A percentile compares a stretch with the other conserved stretches of the same genome.
phyloP scores from a whole-genome alignment of 495 filamentous ascomycete genomes.

The Hypomontagnella submonticulosa region DNA sequence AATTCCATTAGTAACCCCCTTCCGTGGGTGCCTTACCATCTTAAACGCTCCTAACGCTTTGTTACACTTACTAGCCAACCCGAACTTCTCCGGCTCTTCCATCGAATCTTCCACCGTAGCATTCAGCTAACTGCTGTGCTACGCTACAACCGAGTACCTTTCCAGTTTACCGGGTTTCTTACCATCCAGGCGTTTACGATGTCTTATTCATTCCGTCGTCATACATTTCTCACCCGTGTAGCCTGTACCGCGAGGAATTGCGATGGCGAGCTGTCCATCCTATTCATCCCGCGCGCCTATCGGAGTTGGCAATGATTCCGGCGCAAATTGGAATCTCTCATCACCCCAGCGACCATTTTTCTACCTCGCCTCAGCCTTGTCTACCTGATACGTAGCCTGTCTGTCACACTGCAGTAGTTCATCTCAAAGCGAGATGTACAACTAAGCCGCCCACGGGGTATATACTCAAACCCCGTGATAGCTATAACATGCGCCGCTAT shows the following conservation, averaged over 20 bases:
- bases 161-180: slow-evolving; percentile 41
- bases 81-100: slow-evolving; percentile 41
- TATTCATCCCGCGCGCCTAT: slow-evolving; percentile 34
- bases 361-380: slow-evolving; percentile 36
- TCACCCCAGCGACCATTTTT: slow-evolving; percentile 9
- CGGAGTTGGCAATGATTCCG: slow-evolving; percentile 14
- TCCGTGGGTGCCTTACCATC: slow-evolving; percentile 36
- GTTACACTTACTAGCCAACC: slow-evolving; percentile 19
- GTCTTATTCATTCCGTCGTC: slow-evolving; percentile 5
- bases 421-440: slow-evolving; percentile 36
- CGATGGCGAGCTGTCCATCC: slow-evolving; percentile 16
- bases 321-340: slow-evolving; percentile 1
- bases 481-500: slow-evolving; percentile 24
- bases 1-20: slow-evolving; percentile 31
- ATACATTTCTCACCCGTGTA: slow-evolving; percentile 37
- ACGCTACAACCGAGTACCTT: slow-evolving; percentile 35
- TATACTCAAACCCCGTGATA: slow-evolving; percentile 18
- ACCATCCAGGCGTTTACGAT: slow-evolving; percentile 22
- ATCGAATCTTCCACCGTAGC: slow-evolving; percentile 34
- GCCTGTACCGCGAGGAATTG: slow-evolving; percentile 20
- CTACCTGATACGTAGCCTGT: slow-evolving; percentile 38
- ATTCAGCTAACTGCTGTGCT: slow-evolving; percentile 29
- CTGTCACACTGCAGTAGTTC: slow-evolving; percentile 46
- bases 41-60: slow-evolving; percentile 1
- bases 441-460: slow-evolving; percentile 26